These are phyloP conservation scores for Eucalyptus leucophloia DNA, from an alignment of 345 rosid species.

Conservation along the genomic window DNA sequence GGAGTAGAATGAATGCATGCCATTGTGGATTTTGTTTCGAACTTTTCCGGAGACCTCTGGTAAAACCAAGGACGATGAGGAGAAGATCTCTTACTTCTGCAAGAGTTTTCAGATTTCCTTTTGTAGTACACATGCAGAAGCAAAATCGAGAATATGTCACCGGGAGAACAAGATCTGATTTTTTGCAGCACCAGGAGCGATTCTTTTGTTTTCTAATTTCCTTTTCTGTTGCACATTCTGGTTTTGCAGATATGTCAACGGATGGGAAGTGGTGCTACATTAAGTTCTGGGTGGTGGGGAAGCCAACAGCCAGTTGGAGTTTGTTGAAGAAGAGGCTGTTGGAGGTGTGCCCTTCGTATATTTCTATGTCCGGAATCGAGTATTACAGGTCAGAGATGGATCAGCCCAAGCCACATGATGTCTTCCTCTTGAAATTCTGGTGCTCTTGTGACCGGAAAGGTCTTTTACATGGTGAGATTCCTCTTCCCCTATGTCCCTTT, in stretches of 20 bases:
- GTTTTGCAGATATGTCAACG: conserved; percentile 36
- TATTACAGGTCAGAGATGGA: conserved; percentile 24
- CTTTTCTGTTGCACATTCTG: background rate
- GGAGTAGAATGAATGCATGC: background rate
- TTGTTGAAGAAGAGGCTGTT: conserved; percentile 46
- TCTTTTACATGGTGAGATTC: conserved; percentile 33
- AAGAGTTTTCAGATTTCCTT: background rate
- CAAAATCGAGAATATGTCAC: background rate
- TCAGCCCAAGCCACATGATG: conserved; percentile 25
- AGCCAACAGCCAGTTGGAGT: conserved; percentile 39
- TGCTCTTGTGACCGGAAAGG: conserved; percentile 40
- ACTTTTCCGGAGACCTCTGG: background rate
- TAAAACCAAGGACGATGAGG: background rate
- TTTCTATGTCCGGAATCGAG: conserved; percentile 36
- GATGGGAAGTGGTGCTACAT: conserved; percentile 72
- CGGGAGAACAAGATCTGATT: background rate
- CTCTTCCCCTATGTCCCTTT: background rate
- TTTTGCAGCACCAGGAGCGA: background rate
- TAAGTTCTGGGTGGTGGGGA: conserved; percentile 57
- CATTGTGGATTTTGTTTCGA: background rate
- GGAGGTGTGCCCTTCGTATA: conserved; percentile 55
- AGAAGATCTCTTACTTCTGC: background rate
- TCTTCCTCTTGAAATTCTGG: conserved; percentile 61
- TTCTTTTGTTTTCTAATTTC: background rate
- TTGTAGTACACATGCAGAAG: background rate